phyloP scores from a whole-genome alignment of 208 protist species.

The Acanthamoeba healyi region DNA sequence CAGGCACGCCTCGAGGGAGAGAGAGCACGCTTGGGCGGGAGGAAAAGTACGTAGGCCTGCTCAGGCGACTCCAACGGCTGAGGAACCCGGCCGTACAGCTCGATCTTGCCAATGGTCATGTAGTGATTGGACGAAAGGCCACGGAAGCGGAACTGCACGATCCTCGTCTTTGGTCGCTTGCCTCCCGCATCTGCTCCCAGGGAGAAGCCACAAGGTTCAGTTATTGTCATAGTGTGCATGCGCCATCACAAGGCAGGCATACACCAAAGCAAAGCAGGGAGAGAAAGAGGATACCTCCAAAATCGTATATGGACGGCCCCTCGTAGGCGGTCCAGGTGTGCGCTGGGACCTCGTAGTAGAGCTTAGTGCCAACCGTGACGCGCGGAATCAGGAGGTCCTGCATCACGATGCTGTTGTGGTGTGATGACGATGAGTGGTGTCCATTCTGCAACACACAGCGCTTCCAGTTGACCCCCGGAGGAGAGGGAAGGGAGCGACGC shows the following conservation, averaged over 20 bases:
- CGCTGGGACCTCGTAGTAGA: constrained; percentile 64
- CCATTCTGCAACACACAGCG: no score
- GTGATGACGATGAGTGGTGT: neutral
- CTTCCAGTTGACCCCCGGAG: neutral
- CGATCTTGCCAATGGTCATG: constrained; percentile 68
- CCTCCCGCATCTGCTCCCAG: constrained; percentile 13
- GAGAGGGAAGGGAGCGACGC: neutral
- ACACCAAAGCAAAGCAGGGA: neutral
- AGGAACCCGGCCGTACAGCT: constrained; percentile 41
- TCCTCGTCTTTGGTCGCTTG: constrained; percentile 29
- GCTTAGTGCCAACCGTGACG: constrained; percentile 34
- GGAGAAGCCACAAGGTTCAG: neutral
- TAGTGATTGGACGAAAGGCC: constrained; percentile 48
- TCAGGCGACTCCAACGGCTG: constrained; percentile 4
- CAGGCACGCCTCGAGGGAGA: no score
- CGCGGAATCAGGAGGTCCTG: constrained; percentile 62
- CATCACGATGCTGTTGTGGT: constrained; percentile 52
- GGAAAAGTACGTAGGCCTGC: neutral
- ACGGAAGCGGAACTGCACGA: constrained; percentile 67
- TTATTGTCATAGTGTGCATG: no score
- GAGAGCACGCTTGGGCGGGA: neutral
- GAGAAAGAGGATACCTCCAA: constrained; percentile 36
- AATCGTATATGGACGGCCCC: constrained; percentile 67
- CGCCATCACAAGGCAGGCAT: neutral
- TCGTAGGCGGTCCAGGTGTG: constrained; percentile 71